Evolutionary conservation across 257 asterid genomes (phyloP).

Genomic region (Solanum piurae): DNA sequence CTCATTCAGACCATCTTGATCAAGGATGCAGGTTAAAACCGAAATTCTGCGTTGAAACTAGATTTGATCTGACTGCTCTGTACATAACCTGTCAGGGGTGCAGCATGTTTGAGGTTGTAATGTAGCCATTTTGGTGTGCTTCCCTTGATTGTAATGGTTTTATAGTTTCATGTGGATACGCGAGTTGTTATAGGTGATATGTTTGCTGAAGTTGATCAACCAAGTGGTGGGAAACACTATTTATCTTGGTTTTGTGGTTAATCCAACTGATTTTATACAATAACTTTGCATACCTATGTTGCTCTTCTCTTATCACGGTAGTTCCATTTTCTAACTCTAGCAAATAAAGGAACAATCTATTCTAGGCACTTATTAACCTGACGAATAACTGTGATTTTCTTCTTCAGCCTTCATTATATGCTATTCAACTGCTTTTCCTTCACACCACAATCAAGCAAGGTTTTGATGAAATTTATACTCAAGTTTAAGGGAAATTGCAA

Average conservation of each 20-base stretch:
- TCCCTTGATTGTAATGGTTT: background rate
- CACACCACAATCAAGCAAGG: background rate
- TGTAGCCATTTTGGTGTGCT: constrained; percentile 16
- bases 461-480: background rate
- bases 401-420: background rate
- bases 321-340: background rate
- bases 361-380: background rate
- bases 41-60: constrained; percentile 56
- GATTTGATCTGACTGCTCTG: constrained; percentile 60
- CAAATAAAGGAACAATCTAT: background rate
- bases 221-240: background rate
- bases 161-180: background rate
- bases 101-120: constrained; percentile 55
- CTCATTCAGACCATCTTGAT: constrained; percentile 71
- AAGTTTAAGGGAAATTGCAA: background rate
- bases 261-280: background rate
- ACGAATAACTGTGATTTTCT: background rate
- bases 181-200: background rate
- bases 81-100: constrained; percentile 70
- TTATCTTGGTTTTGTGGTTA: background rate
- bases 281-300: background rate
- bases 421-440: background rate
- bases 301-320: background rate
- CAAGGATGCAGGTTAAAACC: constrained; percentile 74
- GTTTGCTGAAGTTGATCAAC: background rate